These are phyloP conservation scores for Wallemia hederae DNA, from an alignment of 1,284 basidiomycete species.

Conservation along the genomic window DNA sequence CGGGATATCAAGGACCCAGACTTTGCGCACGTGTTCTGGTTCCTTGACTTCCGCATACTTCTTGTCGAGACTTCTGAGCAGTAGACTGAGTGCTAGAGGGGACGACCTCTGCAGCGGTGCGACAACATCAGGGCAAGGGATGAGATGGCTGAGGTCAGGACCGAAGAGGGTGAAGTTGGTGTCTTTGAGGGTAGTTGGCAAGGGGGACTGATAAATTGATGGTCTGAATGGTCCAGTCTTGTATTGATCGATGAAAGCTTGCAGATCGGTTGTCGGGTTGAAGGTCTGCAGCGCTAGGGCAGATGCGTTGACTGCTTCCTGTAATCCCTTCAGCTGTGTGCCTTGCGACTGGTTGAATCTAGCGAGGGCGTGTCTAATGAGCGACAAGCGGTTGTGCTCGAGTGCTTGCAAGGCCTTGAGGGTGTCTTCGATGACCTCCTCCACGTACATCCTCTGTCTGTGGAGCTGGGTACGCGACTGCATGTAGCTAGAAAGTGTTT, in stretches of 20 bases:
- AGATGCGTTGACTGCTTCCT: constrained; percentile 30
- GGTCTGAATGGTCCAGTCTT: constrained; percentile 52
- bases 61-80: constrained; percentile 31
- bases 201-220: background rate
- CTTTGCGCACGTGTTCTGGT: constrained; percentile 44
- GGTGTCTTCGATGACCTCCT: constrained; percentile 54
- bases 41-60: constrained; percentile 27
- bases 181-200: background rate
- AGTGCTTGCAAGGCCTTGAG: constrained; percentile 49
- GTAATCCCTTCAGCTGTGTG: constrained; percentile 9
- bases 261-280: constrained; percentile 54
- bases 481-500: background rate
- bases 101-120: constrained; percentile 26
- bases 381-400: constrained; percentile 51
- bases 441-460: constrained; percentile 43
- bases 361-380: constrained; percentile 26
- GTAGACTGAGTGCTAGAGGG: constrained; percentile 25
- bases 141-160: constrained; percentile 42
- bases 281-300: constrained; percentile 44
- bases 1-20: constrained; percentile 67
- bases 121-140: constrained; percentile 35
- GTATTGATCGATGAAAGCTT: constrained; percentile 55
- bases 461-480: constrained; percentile 27
- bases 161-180: constrained; percentile 51
- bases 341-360: constrained; percentile 27